phyloP scores from a whole-genome alignment of 2,329 filamentous ascomycete genomes.

The Pseudogymnoascus sp. region DNA sequence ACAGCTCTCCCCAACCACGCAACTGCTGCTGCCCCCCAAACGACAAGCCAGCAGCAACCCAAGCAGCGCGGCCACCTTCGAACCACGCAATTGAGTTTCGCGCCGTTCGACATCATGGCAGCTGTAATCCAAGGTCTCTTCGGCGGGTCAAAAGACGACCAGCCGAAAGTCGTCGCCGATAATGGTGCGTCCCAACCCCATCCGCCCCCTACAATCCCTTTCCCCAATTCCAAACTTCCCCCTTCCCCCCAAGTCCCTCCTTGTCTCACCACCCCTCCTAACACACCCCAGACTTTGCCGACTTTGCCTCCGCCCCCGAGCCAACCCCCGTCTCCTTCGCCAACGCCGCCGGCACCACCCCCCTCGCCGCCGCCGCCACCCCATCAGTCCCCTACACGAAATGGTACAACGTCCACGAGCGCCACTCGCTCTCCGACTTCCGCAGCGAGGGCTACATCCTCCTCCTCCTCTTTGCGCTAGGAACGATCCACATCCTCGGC shows the following conservation, averaged over 20 bases:
- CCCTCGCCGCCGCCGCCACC: constrained; percentile 36
- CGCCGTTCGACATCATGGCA: constrained; percentile 21
- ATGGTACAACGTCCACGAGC: constrained; percentile 97
- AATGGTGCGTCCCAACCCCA: constrained; percentile 45
- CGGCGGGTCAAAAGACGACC: constrained; percentile 53
- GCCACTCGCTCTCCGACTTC: constrained; percentile 76
- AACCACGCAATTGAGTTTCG: constrained; percentile 6
- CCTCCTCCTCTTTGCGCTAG: constrained; percentile 61
- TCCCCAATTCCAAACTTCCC: neutral
- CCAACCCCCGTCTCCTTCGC: constrained; percentile 46
- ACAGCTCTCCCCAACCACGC: neutral
- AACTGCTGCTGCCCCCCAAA: neutral
- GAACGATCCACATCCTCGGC: constrained; percentile 74
- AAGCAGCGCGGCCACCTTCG: neutral
- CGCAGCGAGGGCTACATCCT: constrained; percentile 77
- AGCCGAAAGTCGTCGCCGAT: constrained; percentile 42
- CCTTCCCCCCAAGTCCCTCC: neutral
- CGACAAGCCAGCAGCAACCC: neutral
- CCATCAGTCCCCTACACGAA: constrained; percentile 66
- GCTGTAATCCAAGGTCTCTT: constrained; percentile 48
- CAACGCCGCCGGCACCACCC: constrained; percentile 36
- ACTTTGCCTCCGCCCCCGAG: constrained; percentile 69
- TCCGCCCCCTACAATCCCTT: constrained; percentile 1
- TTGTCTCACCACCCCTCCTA: neutral
- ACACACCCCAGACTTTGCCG: constrained; percentile 69